Conservation (phyloP, 257 asterid species). For the Petrea volubilis region DNA sequence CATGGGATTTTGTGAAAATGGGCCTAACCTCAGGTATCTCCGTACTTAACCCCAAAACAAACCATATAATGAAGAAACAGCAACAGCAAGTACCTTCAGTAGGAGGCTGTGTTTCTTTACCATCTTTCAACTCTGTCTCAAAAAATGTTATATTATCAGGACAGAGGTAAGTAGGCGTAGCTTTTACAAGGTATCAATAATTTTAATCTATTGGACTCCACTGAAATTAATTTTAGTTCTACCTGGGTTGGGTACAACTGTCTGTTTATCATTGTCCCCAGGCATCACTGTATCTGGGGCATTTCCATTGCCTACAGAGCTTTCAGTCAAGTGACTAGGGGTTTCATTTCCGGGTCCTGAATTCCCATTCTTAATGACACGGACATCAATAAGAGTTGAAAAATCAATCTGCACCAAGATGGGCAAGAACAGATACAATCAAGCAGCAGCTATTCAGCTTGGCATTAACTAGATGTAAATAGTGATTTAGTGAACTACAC, state of each 20-base stretch:
- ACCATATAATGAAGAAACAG: background rate
- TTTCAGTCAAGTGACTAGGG: slow-evolving; percentile 33
- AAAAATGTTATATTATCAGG: slow-evolving; percentile 10
- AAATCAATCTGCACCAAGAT: slow-evolving; percentile 65
- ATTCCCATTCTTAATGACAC: slow-evolving; percentile 44
- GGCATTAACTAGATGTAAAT: background rate
- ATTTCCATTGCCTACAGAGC: slow-evolving; percentile 29
- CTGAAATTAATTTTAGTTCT: slow-evolving; percentile 8
- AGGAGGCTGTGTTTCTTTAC: slow-evolving; percentile 27
- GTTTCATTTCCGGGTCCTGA: slow-evolving; percentile 36
- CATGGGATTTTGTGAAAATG: too few relatives aligned
- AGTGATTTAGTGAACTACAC: background rate
- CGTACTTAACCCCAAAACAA: background rate
- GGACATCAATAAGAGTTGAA: slow-evolving; percentile 69
- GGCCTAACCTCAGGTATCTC: too few relatives aligned
- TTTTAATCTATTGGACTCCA: background rate
- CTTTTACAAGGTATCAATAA: background rate
- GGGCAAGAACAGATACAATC: slow-evolving; percentile 14
- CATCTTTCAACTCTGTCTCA: slow-evolving; percentile 29
- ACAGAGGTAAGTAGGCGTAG: background rate
- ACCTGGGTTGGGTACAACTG: slow-evolving; percentile 44
- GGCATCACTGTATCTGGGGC: slow-evolving; percentile 32
- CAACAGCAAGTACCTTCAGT: slow-evolving; percentile 28
- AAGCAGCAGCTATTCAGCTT: slow-evolving; percentile 14
- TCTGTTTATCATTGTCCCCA: slow-evolving; percentile 34